phyloP scores from a whole-genome alignment of 495 filamentous ascomycete genomes.

The Baudoinia panamericana region DNA sequence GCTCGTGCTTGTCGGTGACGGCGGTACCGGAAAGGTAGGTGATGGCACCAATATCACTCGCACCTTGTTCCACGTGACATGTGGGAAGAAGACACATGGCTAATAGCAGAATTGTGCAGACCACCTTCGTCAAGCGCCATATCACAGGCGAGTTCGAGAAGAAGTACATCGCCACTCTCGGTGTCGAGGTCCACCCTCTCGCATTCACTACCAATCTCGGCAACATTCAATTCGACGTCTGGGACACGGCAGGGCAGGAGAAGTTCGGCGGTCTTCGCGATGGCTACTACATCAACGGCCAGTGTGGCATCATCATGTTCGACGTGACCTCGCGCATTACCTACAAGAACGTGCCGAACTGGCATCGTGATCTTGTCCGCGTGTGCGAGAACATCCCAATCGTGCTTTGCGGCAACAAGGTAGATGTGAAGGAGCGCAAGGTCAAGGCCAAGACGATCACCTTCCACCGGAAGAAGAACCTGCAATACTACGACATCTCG shows the following conservation, averaged over 20 bases:
- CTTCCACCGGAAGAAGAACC: constrained; percentile 99
- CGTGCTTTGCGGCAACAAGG: constrained; percentile 97
- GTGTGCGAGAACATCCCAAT: constrained; percentile 99
- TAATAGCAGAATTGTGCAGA: constrained; percentile 56
- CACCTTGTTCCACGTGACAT: not conserved
- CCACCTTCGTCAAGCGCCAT: constrained; percentile 99
- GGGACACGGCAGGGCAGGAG: constrained; percentile 99
- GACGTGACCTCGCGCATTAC: constrained; percentile 99
- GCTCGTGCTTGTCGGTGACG: constrained; percentile 98
- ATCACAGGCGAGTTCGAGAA: constrained; percentile 99
- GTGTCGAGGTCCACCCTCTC: constrained; percentile 97
- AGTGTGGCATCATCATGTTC: constrained; percentile 99
- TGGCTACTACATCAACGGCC: constrained; percentile 99
- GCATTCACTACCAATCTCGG: constrained; percentile 92
- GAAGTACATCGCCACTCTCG: constrained; percentile 99
- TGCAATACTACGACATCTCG: constrained; percentile 99
- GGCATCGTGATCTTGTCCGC: constrained; percentile 99
- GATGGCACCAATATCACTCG: constrained; percentile 2
- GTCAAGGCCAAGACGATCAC: constrained; percentile 99
- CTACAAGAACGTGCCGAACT: constrained; percentile 99
- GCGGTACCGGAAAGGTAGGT: constrained; percentile 98
- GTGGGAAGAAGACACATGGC: not conserved
- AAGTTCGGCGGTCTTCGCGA: constrained; percentile 99
- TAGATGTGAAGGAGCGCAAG: constrained; percentile 99
- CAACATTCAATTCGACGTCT: constrained; percentile 96